Evolutionary conservation across 805 yeast genomes (phyloP), one percentile per base, ranked within the genome.

Genomic region (Helenozyma baotianmanensis): DNA sequence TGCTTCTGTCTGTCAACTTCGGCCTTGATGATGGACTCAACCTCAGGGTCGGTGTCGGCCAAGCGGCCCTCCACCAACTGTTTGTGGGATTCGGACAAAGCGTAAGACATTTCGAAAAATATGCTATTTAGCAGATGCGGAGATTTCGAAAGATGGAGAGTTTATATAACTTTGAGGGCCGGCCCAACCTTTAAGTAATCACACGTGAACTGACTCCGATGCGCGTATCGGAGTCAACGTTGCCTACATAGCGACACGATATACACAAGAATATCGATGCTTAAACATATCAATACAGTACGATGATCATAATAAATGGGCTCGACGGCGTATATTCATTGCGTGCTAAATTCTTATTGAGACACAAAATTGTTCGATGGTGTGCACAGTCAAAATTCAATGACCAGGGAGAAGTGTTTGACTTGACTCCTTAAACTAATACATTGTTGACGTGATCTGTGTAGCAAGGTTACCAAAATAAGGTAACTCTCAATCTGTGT

Each of bases 1-100:
- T 85, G 88, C 62, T 78, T 82, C 73, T 92, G 98, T 72, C 98
- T 87, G 48, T 71, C 71, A 58, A 81, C 82, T 68, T 92, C 98
- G 59, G 80, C 82, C 51, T 72, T 65, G 53, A 83, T 74, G 60
- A 83, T 81, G 25, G 68, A 68, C 35, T 79, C 82, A 60, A 83
- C 82, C 58, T 82, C 89, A 27, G 92, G 92, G 61, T 84, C 94
- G 37, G 78, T 70, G 26, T 78, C 82, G 38, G 72, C 59, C 42
- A 82, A 81, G 53, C 68, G 72, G 45, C 78, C 76, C 36, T 83
- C 80, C 34, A 80, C 68, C 39, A 81, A 58, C 35, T 66, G 64
- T 52, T 63, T 68, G 33, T 76, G 74, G 37, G 70, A 54, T 18
- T 72, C 55, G 12, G 76, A 59, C 40, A 74, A 55, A 36, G 75